phyloP scores from a whole-genome alignment of 1,139 yeast genomes.

The Blastobotrys serpentis region DNA sequence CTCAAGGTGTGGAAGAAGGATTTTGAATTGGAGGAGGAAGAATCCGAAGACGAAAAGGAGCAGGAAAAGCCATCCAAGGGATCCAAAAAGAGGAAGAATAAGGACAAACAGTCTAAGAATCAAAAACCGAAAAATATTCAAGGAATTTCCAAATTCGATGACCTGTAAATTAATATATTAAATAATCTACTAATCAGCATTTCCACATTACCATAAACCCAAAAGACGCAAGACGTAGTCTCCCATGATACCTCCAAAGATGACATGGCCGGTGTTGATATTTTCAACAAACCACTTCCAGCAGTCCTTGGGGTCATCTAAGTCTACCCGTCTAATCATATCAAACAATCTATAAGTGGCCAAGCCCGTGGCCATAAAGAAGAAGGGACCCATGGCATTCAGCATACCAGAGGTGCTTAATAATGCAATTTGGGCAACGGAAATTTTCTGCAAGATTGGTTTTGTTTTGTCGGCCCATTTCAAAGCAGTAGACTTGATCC shows the following conservation, averaged over 20 bases:
- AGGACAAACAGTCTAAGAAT: constrained; percentile 42
- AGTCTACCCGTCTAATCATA: constrained; percentile 69
- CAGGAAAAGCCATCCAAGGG: constrained; percentile 19
- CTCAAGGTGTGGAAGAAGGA: constrained; percentile 64
- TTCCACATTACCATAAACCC: constrained; percentile 34
- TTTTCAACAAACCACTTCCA: constrained; percentile 79
- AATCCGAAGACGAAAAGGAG: constrained; percentile 31
- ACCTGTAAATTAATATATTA: constrained; percentile 21
- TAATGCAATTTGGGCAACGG: constrained; percentile 64
- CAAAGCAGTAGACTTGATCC: constrained; percentile 91
- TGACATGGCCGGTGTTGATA: constrained; percentile 74
- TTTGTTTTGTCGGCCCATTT: constrained; percentile 86
- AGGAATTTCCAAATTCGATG: constrained; percentile 48
- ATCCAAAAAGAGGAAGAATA: constrained; percentile 30
- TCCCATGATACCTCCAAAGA: constrained; percentile 71
- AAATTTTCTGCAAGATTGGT: constrained; percentile 60
- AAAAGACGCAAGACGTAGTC: constrained; percentile 62
- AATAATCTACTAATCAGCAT: constrained; percentile 22
- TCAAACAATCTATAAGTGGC: constrained; percentile 67
- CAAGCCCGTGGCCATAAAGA: constrained; percentile 57
- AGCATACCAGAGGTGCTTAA: constrained; percentile 72
- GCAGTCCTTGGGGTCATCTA: constrained; percentile 77
- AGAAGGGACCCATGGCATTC: constrained; percentile 87
- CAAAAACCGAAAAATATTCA: constrained; percentile 46
- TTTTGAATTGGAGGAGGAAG: constrained; percentile 26